phyloP scores from a whole-genome alignment of 2,329 filamentous ascomycete species.

The Pyrenophora seminiperda region DNA sequence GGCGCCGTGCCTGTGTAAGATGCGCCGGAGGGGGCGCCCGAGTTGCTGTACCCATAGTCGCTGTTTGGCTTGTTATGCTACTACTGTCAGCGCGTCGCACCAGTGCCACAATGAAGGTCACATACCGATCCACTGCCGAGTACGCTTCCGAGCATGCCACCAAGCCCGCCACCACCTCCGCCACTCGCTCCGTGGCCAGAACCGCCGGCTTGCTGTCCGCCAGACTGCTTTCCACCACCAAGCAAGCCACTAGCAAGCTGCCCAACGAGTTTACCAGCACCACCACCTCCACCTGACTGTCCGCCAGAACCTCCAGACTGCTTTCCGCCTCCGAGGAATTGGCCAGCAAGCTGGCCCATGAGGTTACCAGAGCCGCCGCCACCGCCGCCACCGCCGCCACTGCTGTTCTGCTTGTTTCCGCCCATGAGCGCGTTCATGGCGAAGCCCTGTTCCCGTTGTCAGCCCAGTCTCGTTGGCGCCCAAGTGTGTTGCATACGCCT shows the following conservation, averaged over 20 bases:
- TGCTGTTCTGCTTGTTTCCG: constrained; percentile 42
- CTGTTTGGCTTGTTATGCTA: constrained; percentile 45
- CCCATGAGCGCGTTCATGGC: constrained; percentile 63
- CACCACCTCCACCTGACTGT: constrained; percentile 37
- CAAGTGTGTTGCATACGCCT: constrained; percentile 58
- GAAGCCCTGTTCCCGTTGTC: constrained; percentile 56
- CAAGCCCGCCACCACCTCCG: constrained; percentile 25
- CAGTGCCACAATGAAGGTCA: not conserved
- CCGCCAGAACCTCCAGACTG: constrained; percentile 31
- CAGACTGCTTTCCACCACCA: constrained; percentile 47
- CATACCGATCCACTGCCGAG: constrained; percentile 46
- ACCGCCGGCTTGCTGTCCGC: constrained; percentile 54
- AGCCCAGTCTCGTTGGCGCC: constrained; percentile 26
- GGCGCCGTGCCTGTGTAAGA: constrained; percentile 68
- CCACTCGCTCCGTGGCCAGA: constrained; percentile 22
- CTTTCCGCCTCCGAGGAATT: constrained; percentile 48
- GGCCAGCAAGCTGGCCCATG: constrained; percentile 62
- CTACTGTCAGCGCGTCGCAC: constrained; percentile 8
- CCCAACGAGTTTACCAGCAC: constrained; percentile 53
- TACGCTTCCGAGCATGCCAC: constrained; percentile 41
- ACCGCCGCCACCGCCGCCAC: constrained; percentile 31
- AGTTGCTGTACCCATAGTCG: constrained; percentile 64
- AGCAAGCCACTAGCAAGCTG: constrained; percentile 60
- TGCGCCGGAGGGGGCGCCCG: constrained; percentile 54
- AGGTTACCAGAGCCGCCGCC: constrained; percentile 45